Conservation (phyloP, 306 rosid species). For the Pterocarpus macrocarpus region DNA sequence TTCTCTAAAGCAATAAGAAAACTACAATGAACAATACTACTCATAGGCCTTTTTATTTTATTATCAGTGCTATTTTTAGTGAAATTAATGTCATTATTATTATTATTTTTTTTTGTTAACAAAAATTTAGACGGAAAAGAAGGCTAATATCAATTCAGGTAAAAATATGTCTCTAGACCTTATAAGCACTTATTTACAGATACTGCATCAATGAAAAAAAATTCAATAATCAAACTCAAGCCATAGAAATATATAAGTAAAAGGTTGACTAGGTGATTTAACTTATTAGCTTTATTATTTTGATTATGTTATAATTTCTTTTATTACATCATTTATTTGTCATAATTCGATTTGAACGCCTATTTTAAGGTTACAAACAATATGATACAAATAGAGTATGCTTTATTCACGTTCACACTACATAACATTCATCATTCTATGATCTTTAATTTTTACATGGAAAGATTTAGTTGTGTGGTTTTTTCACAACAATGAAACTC, state of each 20-base stretch:
- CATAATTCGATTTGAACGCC: constrained; percentile 2
- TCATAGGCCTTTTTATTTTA: background rate
- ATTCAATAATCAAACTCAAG: too few species aligned
- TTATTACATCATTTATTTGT: constrained; percentile 38
- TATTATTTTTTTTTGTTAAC: too few species aligned
- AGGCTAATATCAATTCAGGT: too few species aligned
- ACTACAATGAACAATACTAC: background rate
- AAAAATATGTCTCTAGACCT: too few species aligned
- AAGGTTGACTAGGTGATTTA: too few species aligned
- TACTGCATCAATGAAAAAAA: too few species aligned
- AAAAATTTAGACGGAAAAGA: too few species aligned
- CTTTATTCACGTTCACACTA: constrained; percentile 10
- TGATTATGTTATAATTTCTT: constrained; percentile 7
- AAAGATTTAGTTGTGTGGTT: background rate
- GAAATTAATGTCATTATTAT: background rate
- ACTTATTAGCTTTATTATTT: background rate
- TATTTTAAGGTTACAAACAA: constrained; percentile 42
- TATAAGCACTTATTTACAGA: too few species aligned
- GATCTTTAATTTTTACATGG: background rate
- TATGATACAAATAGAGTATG: constrained; percentile 22
- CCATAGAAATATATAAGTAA: too few species aligned
- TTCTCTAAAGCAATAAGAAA: background rate
- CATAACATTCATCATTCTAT: constrained; percentile 5
- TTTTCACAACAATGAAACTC: background rate
- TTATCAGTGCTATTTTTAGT: background rate